A percentile compares a stretch with the other conserved stretches of the same genome.
Evolutionary conservation across 2,329 filamentous ascomycete species (phyloP).

Genomic region (Botrytis elliptica): DNA sequence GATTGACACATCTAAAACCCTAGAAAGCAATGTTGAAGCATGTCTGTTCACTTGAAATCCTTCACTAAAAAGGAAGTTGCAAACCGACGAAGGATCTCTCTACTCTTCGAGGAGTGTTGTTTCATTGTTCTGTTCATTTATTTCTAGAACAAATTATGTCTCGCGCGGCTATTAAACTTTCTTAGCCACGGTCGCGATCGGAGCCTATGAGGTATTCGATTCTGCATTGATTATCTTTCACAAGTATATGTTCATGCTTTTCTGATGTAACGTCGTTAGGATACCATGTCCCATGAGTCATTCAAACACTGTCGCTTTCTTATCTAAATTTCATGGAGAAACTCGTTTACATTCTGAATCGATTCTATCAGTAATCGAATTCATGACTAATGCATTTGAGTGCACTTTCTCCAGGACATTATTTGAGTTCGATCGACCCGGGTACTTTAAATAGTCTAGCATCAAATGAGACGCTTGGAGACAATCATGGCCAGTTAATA

Average conservation of each 20-base stretch:
- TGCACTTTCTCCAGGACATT: too few relatives aligned
- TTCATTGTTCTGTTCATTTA: not conserved
- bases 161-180: not conserved
- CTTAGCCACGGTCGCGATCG: not conserved
- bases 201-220: not conserved
- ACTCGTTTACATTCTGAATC: accelerated
- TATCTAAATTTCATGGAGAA: not conserved
- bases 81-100: not conserved
- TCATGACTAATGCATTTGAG: not conserved
- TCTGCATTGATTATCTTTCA: not conserved
- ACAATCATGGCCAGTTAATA: not conserved
- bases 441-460: not conserved
- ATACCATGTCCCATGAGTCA: not conserved
- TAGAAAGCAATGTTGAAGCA: not conserved
- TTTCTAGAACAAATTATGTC: not conserved
- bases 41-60: not conserved
- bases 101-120: too few relatives aligned
- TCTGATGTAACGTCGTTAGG: not conserved
- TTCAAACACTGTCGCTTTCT: not conserved
- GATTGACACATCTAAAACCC: not conserved
- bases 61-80: not conserved
- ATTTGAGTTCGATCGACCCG: too few relatives aligned
- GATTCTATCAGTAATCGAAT: not conserved
- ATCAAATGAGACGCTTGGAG: not conserved
- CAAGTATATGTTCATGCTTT: not conserved